Percentiles rank a stretch among this genome's conserved stretches.
These are phyloP conservation scores for Boletus insuetus DNA, from an alignment of 768 basidiomycete species.

Conservation along the genomic window DNA sequence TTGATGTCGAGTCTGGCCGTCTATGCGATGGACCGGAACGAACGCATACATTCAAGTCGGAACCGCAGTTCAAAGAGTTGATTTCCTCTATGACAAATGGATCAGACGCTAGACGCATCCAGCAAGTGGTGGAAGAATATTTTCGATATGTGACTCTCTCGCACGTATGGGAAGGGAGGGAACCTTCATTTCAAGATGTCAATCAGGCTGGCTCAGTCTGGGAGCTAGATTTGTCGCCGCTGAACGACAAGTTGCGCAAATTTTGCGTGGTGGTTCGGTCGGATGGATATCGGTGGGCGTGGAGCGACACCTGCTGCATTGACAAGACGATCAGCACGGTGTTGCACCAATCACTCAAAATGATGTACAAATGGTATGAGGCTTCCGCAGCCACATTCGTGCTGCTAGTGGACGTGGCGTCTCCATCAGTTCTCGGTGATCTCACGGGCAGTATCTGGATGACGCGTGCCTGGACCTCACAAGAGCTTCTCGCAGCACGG, in stretches of 20 bases:
- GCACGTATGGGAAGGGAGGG: slow-evolving; percentile 10
- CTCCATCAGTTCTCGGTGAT: background rate
- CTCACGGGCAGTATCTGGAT: slow-evolving; percentile 4
- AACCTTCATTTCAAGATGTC: slow-evolving; percentile 11
- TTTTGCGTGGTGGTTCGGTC: slow-evolving; percentile 7
- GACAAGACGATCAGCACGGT: slow-evolving; percentile 7
- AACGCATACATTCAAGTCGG: background rate
- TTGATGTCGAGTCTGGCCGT: background rate
- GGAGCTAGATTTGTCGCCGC: background rate
- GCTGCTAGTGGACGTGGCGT: background rate
- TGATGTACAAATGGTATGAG: slow-evolving; percentile 16
- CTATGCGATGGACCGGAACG: background rate
- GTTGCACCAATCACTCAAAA: slow-evolving; percentile 5
- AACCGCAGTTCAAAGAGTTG: background rate
- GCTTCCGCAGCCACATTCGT: slow-evolving; percentile 2
- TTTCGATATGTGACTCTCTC: slow-evolving; percentile 12
- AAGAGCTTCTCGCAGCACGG: too few species aligned
- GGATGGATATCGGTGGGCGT: slow-evolving; percentile 15
- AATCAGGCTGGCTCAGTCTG: background rate
- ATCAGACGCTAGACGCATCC: slow-evolving; percentile 1
- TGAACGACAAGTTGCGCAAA: slow-evolving; percentile 1
- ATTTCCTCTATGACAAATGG: slow-evolving; percentile 9
- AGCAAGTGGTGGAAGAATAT: background rate
- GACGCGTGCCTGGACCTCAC: slow-evolving; percentile 1
- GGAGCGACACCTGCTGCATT: slow-evolving; percentile 13